A percentile compares a stretch with the other conserved stretches of the same genome.
Conservation (phyloP, 306 rosid genomes). For the Canavalia ensiformis region DNA sequence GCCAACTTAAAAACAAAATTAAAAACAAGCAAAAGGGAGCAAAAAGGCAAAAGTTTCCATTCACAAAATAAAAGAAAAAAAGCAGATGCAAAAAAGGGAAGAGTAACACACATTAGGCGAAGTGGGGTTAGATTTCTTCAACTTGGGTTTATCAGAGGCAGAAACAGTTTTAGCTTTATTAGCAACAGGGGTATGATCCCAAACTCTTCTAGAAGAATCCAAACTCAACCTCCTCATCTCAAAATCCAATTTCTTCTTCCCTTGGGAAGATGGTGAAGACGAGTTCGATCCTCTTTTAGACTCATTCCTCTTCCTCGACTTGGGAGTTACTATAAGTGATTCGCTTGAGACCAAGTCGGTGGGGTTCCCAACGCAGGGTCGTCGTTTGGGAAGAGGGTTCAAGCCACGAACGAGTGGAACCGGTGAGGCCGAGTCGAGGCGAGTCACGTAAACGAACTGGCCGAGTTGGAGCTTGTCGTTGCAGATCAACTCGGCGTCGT, state of each 20-base stretch:
- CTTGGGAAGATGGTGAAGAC: too few relatives aligned
- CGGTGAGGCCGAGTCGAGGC: conserved; percentile 56
- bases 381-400: conserved; percentile 65
- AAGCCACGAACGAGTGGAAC: conserved; percentile 70
- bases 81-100: neutral
- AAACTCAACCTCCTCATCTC: conserved; percentile 73
- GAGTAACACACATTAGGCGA: conserved; percentile 46
- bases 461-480: conserved; percentile 70
- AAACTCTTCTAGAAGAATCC: conserved; percentile 71
- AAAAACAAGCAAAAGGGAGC: neutral
- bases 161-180: conserved; percentile 11
- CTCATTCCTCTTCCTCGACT: conserved; percentile 22
- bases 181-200: conserved; percentile 56
- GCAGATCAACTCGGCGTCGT: conserved; percentile 65
- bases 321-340: neutral
- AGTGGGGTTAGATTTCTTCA: conserved; percentile 49
- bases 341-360: conserved; percentile 64
- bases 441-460: conserved; percentile 73
- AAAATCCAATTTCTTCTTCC: conserved; percentile 7
- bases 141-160: conserved; percentile 38
- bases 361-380: conserved; percentile 73
- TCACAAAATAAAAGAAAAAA: neutral
- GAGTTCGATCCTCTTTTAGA: too few relatives aligned
- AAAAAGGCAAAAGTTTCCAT: neutral
- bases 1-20: neutral